Evolutionary conservation across 2,329 filamentous ascomycete species (phyloP).

Genomic region (Neopestalotiopsis rosae): DNA sequence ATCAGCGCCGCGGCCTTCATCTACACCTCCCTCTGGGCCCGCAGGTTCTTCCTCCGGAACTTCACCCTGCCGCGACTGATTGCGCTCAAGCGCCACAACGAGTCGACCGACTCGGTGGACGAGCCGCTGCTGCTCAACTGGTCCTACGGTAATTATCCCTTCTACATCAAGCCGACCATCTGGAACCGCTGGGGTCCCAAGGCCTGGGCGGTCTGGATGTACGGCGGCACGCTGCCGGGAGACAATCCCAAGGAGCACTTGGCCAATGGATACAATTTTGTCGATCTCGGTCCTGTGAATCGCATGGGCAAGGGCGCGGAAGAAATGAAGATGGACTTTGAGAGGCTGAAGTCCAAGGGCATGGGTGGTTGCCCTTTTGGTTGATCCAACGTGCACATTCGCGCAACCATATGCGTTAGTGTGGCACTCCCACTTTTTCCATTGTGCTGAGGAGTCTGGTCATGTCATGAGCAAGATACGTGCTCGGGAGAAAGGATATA

Average conservation of each 20-base stretch:
- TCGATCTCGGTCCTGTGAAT: conserved; percentile 66
- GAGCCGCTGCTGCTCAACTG: conserved; percentile 54
- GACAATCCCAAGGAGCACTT: conserved; percentile 44
- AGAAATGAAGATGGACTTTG: conserved; percentile 47
- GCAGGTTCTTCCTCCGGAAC: conserved; percentile 62
- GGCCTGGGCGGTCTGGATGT: conserved; percentile 51
- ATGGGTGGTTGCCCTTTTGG: conserved; percentile 37
- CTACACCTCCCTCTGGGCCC: conserved; percentile 52
- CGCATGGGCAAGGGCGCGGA: conserved; percentile 58
- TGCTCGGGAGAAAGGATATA: too few relatives aligned
- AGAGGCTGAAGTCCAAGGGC: conserved; percentile 38
- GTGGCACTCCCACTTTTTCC: too few relatives aligned
- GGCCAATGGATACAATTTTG: conserved; percentile 57
- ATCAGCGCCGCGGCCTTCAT: conserved; percentile 44
- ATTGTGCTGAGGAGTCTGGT: too few relatives aligned
- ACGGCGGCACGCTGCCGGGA: conserved; percentile 53
- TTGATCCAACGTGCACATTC: background rate
- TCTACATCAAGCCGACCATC: conserved; percentile 64
- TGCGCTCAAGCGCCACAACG: conserved; percentile 44
- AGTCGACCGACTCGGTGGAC: conserved; percentile 54
- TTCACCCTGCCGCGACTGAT: conserved; percentile 63
- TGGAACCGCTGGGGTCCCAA: conserved; percentile 67
- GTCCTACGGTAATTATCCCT: conserved; percentile 67
- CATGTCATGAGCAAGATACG: too few relatives aligned
- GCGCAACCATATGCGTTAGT: too few relatives aligned